These are phyloP conservation scores for Chamaenerion angustifolium DNA, from an alignment of 345 rosid genomes.

Conservation along the genomic window DNA sequence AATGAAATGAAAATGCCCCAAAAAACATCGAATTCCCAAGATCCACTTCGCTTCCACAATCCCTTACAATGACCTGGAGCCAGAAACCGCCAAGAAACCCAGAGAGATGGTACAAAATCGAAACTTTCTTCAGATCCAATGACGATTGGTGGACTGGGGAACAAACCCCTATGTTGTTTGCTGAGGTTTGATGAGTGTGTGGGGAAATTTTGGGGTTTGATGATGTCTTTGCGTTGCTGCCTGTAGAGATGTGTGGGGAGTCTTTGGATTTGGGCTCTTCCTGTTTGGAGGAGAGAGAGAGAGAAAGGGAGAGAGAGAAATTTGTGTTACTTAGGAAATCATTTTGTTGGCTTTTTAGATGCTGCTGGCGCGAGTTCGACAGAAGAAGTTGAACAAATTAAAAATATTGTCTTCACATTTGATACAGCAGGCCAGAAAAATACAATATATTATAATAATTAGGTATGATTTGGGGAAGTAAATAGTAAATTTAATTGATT, in stretches of 20 bases:
- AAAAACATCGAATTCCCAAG: conserved; percentile 1
- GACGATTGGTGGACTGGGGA: conserved; percentile 3
- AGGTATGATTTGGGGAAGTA: too few relatives aligned
- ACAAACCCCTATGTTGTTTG: conserved; percentile 3
- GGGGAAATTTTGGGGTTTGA: conserved; percentile 6
- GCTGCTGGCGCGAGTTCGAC: too few relatives aligned
- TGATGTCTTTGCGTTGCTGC: conserved; percentile 2
- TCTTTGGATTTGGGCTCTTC: conserved; percentile 1
- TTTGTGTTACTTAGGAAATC: neutral
- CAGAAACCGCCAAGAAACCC: too few relatives aligned
- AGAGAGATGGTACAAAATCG: neutral
- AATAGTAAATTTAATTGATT: too few relatives aligned
- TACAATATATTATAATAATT: too few relatives aligned
- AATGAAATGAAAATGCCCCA: conserved; percentile 10
- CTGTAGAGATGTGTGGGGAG: neutral
- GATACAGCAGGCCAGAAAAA: too few relatives aligned
- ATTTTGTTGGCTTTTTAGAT: neutral
- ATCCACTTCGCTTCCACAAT: neutral
- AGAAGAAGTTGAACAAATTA: too few relatives aligned
- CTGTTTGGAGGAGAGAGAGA: neutral
- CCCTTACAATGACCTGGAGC: too few relatives aligned
- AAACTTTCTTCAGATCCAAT: conserved; percentile 8
- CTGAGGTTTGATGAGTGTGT: conserved; percentile 5
- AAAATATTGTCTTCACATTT: too few relatives aligned
- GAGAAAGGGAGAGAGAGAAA: neutral